A percentile compares a stretch with the other conserved stretches of the same genome.
Evolutionary conservation across 768 basidiomycete species (phyloP).

Genomic region (Calocybe gangraenosa): DNA sequence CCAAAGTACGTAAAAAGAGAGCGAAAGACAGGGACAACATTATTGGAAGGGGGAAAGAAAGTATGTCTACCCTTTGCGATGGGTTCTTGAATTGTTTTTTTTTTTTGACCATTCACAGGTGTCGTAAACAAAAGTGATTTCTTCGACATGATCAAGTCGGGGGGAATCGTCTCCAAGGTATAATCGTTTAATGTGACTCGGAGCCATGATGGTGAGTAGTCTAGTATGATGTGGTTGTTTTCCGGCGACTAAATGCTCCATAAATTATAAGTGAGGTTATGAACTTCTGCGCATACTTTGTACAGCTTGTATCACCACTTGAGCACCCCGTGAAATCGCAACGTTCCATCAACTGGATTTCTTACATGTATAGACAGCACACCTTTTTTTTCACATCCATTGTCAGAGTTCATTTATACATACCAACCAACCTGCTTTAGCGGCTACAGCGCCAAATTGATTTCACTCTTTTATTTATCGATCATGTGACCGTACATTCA

Average conservation of each 20-base stretch:
- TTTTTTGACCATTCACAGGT: conserved; percentile 29
- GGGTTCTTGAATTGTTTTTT: conserved; percentile 1
- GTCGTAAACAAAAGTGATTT: conserved; percentile 69
- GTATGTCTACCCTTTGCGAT: conserved; percentile 30
- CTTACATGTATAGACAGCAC: too few relatives aligned
- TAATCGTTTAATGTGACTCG: conserved; percentile 30
- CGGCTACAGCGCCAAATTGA: too few relatives aligned
- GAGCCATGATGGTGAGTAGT: background rate
- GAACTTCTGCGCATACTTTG: too few relatives aligned
- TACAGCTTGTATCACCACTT: too few relatives aligned
- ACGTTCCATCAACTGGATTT: too few relatives aligned
- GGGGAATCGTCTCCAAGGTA: conserved; percentile 71
- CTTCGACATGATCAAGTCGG: conserved; percentile 79
- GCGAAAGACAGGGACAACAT: conserved; percentile 51
- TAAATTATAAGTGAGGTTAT: too few relatives aligned
- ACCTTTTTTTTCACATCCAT: too few relatives aligned
- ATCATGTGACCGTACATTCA: background rate
- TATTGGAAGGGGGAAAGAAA: conserved; percentile 52
- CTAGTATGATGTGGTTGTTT: conserved; percentile 6
- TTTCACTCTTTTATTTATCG: too few relatives aligned
- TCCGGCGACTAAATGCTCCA: too few relatives aligned
- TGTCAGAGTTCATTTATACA: too few relatives aligned
- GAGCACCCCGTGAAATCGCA: too few relatives aligned
- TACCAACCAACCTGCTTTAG: too few relatives aligned
- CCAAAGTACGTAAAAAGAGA: conserved; percentile 40